These are phyloP conservation scores for Arabis hirsuta DNA, from an alignment of 345 rosid genomes.

Conservation along the genomic window DNA sequence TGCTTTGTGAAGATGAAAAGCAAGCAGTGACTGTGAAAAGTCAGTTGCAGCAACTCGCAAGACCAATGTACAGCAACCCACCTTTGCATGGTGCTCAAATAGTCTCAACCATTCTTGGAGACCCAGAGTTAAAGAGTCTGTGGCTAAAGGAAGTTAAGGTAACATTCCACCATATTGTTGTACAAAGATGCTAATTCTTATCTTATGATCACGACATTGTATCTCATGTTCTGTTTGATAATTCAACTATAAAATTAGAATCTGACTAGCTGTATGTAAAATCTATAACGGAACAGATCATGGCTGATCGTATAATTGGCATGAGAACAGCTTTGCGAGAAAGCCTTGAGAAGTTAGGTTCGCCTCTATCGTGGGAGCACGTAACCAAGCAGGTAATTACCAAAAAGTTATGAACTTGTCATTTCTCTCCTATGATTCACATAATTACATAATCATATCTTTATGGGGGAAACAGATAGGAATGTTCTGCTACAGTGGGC, in stretches of 20 bases:
- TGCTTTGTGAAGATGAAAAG: constrained; percentile 82
- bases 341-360: constrained; percentile 84
- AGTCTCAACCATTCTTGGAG: constrained; percentile 80
- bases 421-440: constrained; percentile 1
- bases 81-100: constrained; percentile 88
- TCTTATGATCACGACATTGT: not conserved
- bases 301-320: constrained; percentile 97
- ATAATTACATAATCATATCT: constrained; percentile 12
- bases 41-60: constrained; percentile 95
- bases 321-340: constrained; percentile 80
- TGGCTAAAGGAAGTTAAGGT: constrained; percentile 98
- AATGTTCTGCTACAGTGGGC: constrained; percentile 95
- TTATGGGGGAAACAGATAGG: constrained; percentile 67
- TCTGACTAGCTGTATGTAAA: constrained; percentile 16
- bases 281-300: constrained; percentile 49
- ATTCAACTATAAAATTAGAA: not conserved
- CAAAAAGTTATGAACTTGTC: not conserved
- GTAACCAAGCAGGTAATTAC: constrained; percentile 79
- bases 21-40: constrained; percentile 87
- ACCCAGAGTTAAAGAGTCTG: constrained; percentile 72
- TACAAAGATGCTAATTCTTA: constrained; percentile 8
- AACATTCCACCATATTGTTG: constrained; percentile 17
- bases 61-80: constrained; percentile 99
- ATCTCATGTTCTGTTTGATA: constrained; percentile 3
- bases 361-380: constrained; percentile 86